Base-by-base conservation (phyloP, 305 asterid species). In the Solanum aculeatissimum region DNA sequence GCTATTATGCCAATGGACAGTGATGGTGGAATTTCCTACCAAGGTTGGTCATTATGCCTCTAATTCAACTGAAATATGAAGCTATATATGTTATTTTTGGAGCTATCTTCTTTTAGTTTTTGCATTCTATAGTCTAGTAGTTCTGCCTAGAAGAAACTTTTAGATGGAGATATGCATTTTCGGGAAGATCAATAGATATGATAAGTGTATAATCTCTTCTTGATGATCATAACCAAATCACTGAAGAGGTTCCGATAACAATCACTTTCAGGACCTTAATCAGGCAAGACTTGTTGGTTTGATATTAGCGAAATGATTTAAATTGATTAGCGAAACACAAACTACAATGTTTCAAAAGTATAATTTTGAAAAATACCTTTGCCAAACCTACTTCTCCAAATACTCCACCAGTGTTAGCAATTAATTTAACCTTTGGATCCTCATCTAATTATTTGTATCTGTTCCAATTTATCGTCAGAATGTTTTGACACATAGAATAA, bases 1-100 rank as follows among this genome's bases (percentile, higher is more conserved):
- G 85, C 98, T 25, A 84, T 87, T 87, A 84, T 92, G 87, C 88
- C 97, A 38, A 86, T 92, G 93, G 98, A 94, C 86, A 90, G 87
- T 85, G 98, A 97, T 91, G 98, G 93, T 91, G 98, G 97, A 83
- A 92, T 97, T 90, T 88, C 97, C 68, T 93, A 85, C 86, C 85
- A 89, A 85, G 98, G 99, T 97, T 75, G 25, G 92, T 90, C 18
- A 6, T 75, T 27, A 49, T 75, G 45, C 43, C 57, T 49, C 82
- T 25, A 49, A 69, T 35, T 69, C 77, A n/a, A 10, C 51, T 69
- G n/a, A n/a, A 18, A 69, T 15, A 10, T 35, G 51, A 25, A 69
- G 38, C 29, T 38, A 18, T 10, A 49, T 16, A 35, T 35, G 40
- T 4, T 35, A 5, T 69, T 19, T 66, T 66, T 66, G 21, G 45